Evolutionary conservation across 2,329 filamentous ascomycete genomes (phyloP), one percentile per base, ranked within the genome.

Genomic region (Pochonia chlamydosporia): DNA sequence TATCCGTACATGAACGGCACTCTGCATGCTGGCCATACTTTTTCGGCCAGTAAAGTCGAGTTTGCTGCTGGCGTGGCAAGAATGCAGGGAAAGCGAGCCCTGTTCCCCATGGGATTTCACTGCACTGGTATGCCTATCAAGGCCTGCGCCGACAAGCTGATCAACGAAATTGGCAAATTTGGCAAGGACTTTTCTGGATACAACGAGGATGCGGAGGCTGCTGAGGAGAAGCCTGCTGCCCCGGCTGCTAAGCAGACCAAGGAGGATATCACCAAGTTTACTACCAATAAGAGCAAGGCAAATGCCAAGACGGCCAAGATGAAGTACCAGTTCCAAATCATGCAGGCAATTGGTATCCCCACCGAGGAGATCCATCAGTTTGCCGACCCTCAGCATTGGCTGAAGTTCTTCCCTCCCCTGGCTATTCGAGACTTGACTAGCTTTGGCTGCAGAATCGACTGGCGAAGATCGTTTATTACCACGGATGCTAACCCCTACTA

Each of bases 401-500:
- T 99, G 46, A 75, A 92, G 53, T 88, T 86, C 72, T 99, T 97
- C 72, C 93, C 69, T 24, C 67, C 68, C 7, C 59, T 72, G 52
- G 65, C 67, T 8, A 81, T 85, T 62, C 74, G 79, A 50, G 89
- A 99, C 64, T 75, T 96, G 56, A 87, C 83, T 57, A 85, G 85
- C 64, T 82, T 97, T 53, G 92, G 92, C 50, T 85, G 85, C 43
- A 78, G 91, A 57, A 87, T 97, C 59, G 93, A 97, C 65, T 99
- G 92, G 92, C 80, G 92, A 61, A 78, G 93, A 64, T 85, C 87
- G 31, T 89, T 99, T 55, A 86, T 97, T 54, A 99, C 93, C 6
- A 99, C 93, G 3, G 90, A 96, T 58, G 90, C 89, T 30, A 99
- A 99, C 69, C 90, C 89, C 4, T 97, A 93, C 73, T 99, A 95